Evolutionary conservation across 2,329 filamentous ascomycete genomes (phyloP), one percentile per base, ranked within the genome.

Genomic region (Dothistroma pini): DNA sequence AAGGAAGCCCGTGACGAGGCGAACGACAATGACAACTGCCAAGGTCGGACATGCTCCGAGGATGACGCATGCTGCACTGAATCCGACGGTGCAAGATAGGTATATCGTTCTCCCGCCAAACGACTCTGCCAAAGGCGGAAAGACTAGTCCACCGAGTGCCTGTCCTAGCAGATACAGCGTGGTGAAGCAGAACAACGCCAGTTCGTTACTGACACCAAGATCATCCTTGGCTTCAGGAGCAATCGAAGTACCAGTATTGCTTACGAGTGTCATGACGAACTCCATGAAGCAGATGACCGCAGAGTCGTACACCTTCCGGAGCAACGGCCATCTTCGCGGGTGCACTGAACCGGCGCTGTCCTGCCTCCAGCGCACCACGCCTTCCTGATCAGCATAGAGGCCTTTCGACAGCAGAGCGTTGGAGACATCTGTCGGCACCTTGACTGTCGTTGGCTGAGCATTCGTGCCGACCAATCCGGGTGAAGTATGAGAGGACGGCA

Each of bases 1-100:
- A 7, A 78, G 68, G 9, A 80, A 64, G 0, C 80, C 81, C 4
- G 76, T 75, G 4, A 78, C n/a, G 49, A 80, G 73, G 4, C 80
- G 74, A 31, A 77, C 77, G 2, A 78, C 49, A 19, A 77, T 66
- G 2, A 78, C 73, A 0, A 70, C 75, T 0, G 72, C 59, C 1
- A 79, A 59, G 0, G 71, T 74, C 4, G 69, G 75, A 0, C 74
- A 70, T 0, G 74, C 61, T 3, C 74, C 78, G 8, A 78, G 74
- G 5, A 80, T 59, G 2, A 79, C 41, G 59, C 75, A 75, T 21
- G 69, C 72, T 2, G 73, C 44, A 44, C 68, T 70, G 61, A 74
- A 77, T 3, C 68, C 52, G 16, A 71, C 58, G 3, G 71, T 74
- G 8, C 74, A 71, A 9, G 63, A 55, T 9, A 75, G 67, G 49